Evolutionary conservation across 768 basidiomycete species (phyloP).

Genomic region (Podaxis sp.): DNA sequence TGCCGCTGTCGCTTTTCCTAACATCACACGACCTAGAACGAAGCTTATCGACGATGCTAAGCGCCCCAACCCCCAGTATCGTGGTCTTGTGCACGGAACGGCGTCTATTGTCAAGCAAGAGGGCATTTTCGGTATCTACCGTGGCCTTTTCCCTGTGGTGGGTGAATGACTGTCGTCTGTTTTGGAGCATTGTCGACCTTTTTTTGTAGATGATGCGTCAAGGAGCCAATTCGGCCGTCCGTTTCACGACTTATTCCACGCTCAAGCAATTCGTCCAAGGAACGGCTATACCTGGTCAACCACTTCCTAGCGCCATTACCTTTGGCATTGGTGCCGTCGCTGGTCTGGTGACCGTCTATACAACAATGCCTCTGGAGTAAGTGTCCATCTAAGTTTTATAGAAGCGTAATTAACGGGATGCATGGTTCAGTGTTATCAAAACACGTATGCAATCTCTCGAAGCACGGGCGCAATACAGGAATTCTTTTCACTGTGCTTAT

Average conservation of each 20-base stretch:
- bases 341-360: constrained; percentile 92
- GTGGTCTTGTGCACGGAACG: constrained; percentile 86
- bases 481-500: constrained; percentile 95
- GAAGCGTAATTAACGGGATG: neutral
- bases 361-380: constrained; percentile 83
- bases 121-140: constrained; percentile 81
- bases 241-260: constrained; percentile 94
- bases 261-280: constrained; percentile 93
- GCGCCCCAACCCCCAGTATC: constrained; percentile 79
- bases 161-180: constrained; percentile 28
- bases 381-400: constrained; percentile 18
- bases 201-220: constrained; percentile 86
- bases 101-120: constrained; percentile 78
- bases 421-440: constrained; percentile 79
- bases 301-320: constrained; percentile 83
- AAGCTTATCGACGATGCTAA: constrained; percentile 96
- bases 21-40: constrained; percentile 55
- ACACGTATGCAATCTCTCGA: constrained; percentile 96
- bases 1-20: neutral
- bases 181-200: constrained; percentile 2
- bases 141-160: constrained; percentile 93
- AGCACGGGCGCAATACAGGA: constrained; percentile 82
- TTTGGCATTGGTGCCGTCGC: constrained; percentile 95
- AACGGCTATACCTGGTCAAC: constrained; percentile 77
- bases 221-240: constrained; percentile 95